phyloP scores from a whole-genome alignment of 2,329 filamentous ascomycete genomes.

The Monosporascus sp. region DNA sequence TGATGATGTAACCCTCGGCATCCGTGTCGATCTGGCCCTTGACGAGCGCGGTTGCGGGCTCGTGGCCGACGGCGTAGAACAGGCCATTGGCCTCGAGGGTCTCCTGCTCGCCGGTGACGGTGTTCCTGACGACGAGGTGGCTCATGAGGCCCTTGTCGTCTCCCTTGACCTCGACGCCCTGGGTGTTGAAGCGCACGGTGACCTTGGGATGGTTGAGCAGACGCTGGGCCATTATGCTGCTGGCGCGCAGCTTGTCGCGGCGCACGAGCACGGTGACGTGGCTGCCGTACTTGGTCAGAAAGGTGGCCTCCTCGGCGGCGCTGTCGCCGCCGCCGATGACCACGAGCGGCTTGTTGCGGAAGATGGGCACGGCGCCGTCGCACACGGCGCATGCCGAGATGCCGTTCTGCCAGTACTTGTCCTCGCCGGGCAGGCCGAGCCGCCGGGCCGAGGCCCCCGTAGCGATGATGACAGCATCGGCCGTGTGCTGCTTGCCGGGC shows the following conservation, averaged over 20 bases:
- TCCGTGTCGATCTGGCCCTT: constrained; percentile 88
- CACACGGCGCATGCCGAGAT: constrained; percentile 96
- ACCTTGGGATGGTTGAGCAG: constrained; percentile 82
- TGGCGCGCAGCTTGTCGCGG: constrained; percentile 78
- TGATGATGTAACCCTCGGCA: constrained; percentile 84
- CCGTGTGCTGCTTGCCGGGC: constrained; percentile 77
- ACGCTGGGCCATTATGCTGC: constrained; percentile 86
- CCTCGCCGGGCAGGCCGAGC: constrained; percentile 78
- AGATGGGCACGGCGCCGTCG: constrained; percentile 94
- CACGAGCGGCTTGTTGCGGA: constrained; percentile 90
- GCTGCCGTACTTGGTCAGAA: constrained; percentile 94
- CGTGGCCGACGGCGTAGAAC: constrained; percentile 96
- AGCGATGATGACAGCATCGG: constrained; percentile 88
- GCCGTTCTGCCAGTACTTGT: constrained; percentile 95
- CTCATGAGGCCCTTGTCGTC: constrained; percentile 84
- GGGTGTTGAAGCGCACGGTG: constrained; percentile 80
- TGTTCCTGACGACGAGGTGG: constrained; percentile 78
- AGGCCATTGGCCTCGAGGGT: constrained; percentile 85
- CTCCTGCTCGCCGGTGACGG: constrained; percentile 68
- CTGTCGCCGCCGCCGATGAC: constrained; percentile 97
- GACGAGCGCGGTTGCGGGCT: constrained; percentile 85
- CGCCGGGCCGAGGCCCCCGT: constrained; percentile 90
- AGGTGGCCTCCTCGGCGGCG: constrained; percentile 94
- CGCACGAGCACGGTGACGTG: constrained; percentile 93
- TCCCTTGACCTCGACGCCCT: constrained; percentile 77